Conservation (phyloP, 2,329 filamentous ascomycete species). For the Cladorrhinum sp. region DNA sequence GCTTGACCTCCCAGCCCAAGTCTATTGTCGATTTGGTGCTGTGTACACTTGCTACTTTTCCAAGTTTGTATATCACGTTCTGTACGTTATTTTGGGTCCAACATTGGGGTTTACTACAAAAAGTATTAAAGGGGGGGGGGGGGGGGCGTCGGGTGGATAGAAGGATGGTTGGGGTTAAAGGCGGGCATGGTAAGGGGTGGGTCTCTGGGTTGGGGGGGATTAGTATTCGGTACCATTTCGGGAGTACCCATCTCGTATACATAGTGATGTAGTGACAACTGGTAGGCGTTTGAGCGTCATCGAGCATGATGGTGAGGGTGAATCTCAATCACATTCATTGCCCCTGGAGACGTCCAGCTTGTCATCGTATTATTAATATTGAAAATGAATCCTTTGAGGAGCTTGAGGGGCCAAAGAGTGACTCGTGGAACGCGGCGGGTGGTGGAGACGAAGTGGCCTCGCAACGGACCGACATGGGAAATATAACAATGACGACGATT, state of each 20-base stretch:
- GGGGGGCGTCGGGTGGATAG: no score
- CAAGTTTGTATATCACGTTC: slow-evolving; percentile 9
- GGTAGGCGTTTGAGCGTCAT: no score
- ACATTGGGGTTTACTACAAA: neutral
- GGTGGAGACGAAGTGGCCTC: neutral
- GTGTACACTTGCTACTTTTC: slow-evolving; percentile 1
- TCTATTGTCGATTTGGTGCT: neutral
- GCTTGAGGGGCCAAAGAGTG: neutral
- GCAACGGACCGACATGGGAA: slow-evolving; percentile 1
- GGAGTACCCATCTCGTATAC: no score
- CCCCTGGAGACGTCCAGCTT: no score
- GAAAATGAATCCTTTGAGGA: no score
- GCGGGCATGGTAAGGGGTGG: neutral
- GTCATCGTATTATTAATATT: no score
- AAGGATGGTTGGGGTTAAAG: neutral
- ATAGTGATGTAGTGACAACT: no score
- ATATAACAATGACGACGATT: slow-evolving; percentile 3
- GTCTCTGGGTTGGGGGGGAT: neutral
- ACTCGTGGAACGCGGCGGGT: neutral
- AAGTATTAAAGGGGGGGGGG: neutral
- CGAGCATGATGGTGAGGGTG: no score
- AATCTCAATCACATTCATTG: no score
- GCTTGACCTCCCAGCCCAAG: neutral
- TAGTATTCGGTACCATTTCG: neutral
- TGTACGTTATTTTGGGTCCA: slow-evolving; percentile 7